These are phyloP conservation scores for Jimgerdemannia lactiflua DNA, from an alignment of 192 early-diverging fungal species.

Conservation along the genomic window DNA sequence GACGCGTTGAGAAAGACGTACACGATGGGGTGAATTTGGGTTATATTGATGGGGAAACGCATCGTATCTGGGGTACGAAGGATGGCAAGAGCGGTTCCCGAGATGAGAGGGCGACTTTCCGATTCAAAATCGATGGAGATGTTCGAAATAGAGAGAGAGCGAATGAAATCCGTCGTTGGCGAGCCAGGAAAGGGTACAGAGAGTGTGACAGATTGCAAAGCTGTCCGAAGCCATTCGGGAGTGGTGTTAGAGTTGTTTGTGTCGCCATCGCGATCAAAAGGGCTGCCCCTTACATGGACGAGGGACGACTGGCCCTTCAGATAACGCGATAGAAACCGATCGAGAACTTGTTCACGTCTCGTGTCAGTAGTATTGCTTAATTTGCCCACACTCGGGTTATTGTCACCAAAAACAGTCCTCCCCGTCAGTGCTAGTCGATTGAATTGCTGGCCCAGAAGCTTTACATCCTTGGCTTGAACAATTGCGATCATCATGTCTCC, in stretches of 20 bases:
- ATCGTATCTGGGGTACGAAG: conserved; percentile 27
- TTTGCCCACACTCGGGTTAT: conserved; percentile 1
- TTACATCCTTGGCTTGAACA: conserved; percentile 19
- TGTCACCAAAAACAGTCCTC: conserved; percentile 5
- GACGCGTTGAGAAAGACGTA: conserved; percentile 16
- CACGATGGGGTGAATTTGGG: conserved; percentile 14
- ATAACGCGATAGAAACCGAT: conserved; percentile 21
- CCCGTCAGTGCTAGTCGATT: no score
- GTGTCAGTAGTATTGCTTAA: neutral
- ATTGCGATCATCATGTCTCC: conserved; percentile 26
- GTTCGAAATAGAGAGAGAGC: conserved; percentile 17
- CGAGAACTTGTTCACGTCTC: neutral
- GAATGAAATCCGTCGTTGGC: conserved; percentile 22
- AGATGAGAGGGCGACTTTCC: conserved; percentile 14
- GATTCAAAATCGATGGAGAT: conserved; percentile 28
- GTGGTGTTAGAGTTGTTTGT: no score
- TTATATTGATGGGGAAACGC: conserved; percentile 26
- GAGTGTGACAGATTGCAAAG: conserved; percentile 16
- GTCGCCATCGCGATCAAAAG: conserved; percentile 10
- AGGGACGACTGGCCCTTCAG: conserved; percentile 20
- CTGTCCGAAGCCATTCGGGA: conserved; percentile 26
- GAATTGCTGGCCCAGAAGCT: conserved; percentile 13
- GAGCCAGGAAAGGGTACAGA: conserved; percentile 31
- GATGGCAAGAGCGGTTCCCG: conserved; percentile 25
- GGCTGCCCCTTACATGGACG: conserved; percentile 23